A percentile compares a stretch with the other conserved stretches of the same genome.
These are phyloP conservation scores for Quercus rubra DNA, from an alignment of 306 rosid genomes.

Conservation along the genomic window DNA sequence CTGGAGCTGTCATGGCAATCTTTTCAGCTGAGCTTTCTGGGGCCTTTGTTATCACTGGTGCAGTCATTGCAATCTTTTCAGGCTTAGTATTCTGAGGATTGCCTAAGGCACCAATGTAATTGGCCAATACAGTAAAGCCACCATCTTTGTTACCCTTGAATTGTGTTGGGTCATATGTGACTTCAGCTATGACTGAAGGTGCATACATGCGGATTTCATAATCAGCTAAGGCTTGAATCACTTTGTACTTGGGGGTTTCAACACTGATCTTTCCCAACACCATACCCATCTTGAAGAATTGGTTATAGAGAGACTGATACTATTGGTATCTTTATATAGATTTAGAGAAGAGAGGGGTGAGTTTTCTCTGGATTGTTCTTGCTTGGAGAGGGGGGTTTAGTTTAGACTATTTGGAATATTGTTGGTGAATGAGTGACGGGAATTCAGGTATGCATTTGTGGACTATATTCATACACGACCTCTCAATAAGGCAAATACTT, in stretches of 20 bases:
- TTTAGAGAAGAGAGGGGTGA: background rate
- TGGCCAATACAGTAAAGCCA: constrained; percentile 63
- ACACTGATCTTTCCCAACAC: constrained; percentile 67
- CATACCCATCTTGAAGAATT: constrained; percentile 58
- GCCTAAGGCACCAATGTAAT: constrained; percentile 82
- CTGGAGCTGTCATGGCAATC: constrained; percentile 83
- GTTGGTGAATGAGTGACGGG: background rate
- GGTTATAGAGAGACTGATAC: background rate
- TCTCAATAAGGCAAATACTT: too few relatives aligned
- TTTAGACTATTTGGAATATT: background rate
- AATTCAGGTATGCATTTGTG: constrained; percentile 14
- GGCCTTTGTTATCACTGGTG: constrained; percentile 67
- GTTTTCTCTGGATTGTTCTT: constrained; percentile 3
- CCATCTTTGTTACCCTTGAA: constrained; percentile 82
- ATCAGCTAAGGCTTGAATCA: constrained; percentile 43
- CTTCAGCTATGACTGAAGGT: constrained; percentile 65
- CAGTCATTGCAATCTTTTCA: constrained; percentile 82
- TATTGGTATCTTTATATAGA: background rate
- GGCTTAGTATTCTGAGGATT: constrained; percentile 67
- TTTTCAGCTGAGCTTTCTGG: constrained; percentile 25
- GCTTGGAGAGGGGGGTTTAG: constrained; percentile 31
- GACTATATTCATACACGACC: constrained; percentile 22
- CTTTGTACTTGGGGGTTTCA: constrained; percentile 55
- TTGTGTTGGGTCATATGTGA: constrained; percentile 70
- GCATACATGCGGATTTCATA: constrained; percentile 72